Evolutionary conservation across 306 rosid genomes (phyloP), one percentile per base, ranked within the genome.

Genomic region (Nissolia schottii): DNA sequence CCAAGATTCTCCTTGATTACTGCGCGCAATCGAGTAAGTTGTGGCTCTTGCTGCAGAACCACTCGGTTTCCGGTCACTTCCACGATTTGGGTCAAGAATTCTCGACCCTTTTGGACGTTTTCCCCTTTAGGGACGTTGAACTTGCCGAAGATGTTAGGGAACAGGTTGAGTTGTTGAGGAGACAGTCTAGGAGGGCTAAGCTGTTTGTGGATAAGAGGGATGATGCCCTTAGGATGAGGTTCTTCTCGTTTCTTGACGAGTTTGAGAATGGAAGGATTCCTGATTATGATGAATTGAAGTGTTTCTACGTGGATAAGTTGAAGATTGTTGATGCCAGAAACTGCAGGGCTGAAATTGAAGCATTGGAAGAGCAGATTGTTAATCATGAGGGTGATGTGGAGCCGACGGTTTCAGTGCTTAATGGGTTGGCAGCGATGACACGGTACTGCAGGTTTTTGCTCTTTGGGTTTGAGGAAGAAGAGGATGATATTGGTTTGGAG

Each of bases 281-380:
- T 4, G 76, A 79, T 45, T 73, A 84, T 5, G 38, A 59, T 3
- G 83, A 87, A 1, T 46, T 91, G 71, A 69, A 73, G 64, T 76
- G 43, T 64, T 80, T 91, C 51, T 80, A 82, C 32, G 82, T 84
- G 46, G 86, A 84, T 22, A 77, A 81, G 31, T 73, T 91, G 85
- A 65, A 61, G 74, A 89, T 91, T 77, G 38, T 48, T 49, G 84
- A 79, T 28, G 89, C 91, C 0, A 80, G 73, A 71, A 84, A 87
- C 64, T 91, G 89, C 20, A 80, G 89, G 57, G 76, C 16, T 48
- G 97, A 91, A 62, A 84, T 89, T 64, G 93, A 91, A 78, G 82
- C 81, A 48, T 70, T 91, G 89, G 97, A 89, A 71, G 97, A 91
- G 82, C 97, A 87, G 87, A 91, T 91, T 79, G 89, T 85, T 29